Evolutionary conservation across 768 basidiomycete genomes (phyloP).

Genomic region (Tulasnella sp.): DNA sequence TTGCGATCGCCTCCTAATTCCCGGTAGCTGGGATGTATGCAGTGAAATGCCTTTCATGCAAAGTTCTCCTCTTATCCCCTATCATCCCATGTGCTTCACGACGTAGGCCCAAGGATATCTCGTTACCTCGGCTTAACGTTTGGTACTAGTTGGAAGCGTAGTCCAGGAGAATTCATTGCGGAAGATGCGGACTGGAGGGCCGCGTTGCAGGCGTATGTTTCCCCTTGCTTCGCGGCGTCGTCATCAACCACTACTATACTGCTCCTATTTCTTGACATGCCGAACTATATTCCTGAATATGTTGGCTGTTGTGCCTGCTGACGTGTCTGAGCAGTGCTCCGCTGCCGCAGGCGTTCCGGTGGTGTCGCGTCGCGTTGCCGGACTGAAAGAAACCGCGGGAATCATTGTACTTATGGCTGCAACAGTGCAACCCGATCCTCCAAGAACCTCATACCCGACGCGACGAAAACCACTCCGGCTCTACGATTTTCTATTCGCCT

Average conservation of each 20-base stretch:
- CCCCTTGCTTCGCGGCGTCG: not conserved
- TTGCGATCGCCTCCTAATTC: not conserved
- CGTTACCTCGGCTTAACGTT: not conserved
- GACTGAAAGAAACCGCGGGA: not conserved
- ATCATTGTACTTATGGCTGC: not conserved
- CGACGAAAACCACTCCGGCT: not conserved
- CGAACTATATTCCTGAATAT: not conserved
- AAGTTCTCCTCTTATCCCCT: not conserved
- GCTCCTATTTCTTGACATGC: not conserved
- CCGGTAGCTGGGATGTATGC: not conserved
- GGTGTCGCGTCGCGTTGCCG: not conserved
- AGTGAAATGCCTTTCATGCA: not conserved
- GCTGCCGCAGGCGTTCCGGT: not conserved
- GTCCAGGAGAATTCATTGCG: not conserved
- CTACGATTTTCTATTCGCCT: not conserved
- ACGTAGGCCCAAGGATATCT: not conserved
- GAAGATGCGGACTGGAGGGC: not conserved
- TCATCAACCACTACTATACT: not conserved
- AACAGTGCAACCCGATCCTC: not conserved
- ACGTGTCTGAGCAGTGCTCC: not conserved
- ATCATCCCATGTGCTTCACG: not conserved
- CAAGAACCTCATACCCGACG: not conserved
- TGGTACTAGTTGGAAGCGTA: not conserved
- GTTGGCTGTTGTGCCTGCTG: not conserved
- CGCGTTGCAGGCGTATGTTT: not conserved